These are phyloP conservation scores for Candida maris DNA, from an alignment of 805 yeast species.

Conservation along the genomic window DNA sequence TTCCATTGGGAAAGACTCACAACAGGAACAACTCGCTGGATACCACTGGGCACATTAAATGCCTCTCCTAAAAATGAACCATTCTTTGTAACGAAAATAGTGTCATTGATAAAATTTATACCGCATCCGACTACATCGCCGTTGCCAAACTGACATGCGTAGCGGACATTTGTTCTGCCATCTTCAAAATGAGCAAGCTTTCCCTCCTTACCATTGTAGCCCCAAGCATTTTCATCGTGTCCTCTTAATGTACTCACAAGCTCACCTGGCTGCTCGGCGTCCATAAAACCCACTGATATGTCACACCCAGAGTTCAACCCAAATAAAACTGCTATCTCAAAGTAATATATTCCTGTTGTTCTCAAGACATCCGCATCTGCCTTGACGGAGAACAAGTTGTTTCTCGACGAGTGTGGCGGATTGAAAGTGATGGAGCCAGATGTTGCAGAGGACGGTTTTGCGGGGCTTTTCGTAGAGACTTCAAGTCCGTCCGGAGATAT, in stretches of 20 bases:
- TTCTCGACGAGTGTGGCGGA: conserved; percentile 11
- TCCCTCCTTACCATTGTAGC: conserved; percentile 53
- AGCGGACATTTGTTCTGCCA: conserved; percentile 34
- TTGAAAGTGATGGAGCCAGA: conserved; percentile 7
- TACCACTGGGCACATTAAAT: conserved; percentile 39
- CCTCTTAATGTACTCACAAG: conserved; percentile 42
- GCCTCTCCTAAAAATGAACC: conserved; percentile 63
- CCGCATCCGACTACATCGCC: conserved; percentile 83
- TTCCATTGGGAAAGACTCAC: conserved; percentile 44
- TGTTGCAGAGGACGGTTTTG: conserved; percentile 12
- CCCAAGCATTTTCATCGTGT: conserved; percentile 44
- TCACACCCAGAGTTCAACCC: conserved; percentile 37
- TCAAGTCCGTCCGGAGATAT: conserved; percentile 21
- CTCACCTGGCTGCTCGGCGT: conserved; percentile 24
- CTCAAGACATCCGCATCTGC: conserved; percentile 36
- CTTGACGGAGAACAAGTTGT: conserved; percentile 24
- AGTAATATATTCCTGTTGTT: conserved; percentile 47
- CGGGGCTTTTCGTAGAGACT: conserved; percentile 22
- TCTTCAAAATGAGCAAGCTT: conserved; percentile 34
- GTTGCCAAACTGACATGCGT: conserved; percentile 44
- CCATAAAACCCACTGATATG: conserved; percentile 44
- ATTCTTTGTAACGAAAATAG: conserved; percentile 76
- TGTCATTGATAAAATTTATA: conserved; percentile 58
- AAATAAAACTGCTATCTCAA: conserved; percentile 40
- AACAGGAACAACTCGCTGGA: conserved; percentile 39